A percentile compares a stretch with the other conserved stretches of the same genome.
These are phyloP conservation scores for Odonthalia washingtoniensis DNA, from an alignment of 31 red algal genomes.

Conservation along the genomic window DNA sequence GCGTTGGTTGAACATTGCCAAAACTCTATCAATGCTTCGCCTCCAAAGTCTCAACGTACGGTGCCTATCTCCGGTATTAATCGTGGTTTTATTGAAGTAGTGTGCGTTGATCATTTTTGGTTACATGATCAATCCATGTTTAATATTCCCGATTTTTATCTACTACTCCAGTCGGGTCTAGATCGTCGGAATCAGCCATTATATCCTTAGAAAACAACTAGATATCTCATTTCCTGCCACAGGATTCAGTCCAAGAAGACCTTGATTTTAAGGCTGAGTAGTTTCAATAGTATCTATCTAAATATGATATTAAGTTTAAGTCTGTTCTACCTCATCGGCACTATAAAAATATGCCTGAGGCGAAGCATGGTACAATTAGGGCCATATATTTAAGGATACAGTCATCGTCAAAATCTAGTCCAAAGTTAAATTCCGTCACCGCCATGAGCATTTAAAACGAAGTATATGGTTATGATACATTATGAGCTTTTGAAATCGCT, in stretches of 20 bases:
- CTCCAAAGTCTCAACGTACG: neutral
- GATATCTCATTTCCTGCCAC: neutral
- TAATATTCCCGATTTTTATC: neutral
- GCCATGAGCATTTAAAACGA: too few relatives aligned
- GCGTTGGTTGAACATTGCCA: too few relatives aligned
- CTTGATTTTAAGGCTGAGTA: neutral
- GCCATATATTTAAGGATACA: too few relatives aligned
- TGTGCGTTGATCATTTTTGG: neutral
- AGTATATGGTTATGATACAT: too few relatives aligned
- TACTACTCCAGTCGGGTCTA: neutral
- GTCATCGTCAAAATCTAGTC: too few relatives aligned
- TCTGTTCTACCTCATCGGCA: neutral
- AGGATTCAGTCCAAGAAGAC: neutral
- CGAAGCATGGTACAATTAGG: neutral
- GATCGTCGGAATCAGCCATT: neutral
- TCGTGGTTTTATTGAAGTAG: neutral
- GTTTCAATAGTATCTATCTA: neutral
- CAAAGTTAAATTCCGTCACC: too few relatives aligned
- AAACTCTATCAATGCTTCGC: neutral
- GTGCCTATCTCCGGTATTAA: neutral
- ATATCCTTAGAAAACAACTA: neutral
- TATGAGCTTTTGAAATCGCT: too few relatives aligned
- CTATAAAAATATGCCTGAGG: neutral
- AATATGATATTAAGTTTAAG: neutral
- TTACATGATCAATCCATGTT: neutral